Conservation (phyloP, 768 basidiomycete genomes). For the Leccinum subgranulosum region DNA sequence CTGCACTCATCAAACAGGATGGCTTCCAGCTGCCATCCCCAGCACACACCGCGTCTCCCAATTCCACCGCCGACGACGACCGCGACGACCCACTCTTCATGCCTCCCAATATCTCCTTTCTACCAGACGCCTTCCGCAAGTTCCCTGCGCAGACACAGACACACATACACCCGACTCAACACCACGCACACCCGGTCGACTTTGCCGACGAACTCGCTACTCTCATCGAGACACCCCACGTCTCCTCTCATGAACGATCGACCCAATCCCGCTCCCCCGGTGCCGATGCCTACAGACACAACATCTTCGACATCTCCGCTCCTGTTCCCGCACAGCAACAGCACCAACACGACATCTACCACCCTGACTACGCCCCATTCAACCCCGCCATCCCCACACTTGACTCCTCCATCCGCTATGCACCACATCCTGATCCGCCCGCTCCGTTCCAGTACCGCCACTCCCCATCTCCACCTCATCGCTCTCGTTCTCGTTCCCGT, state of each 20-base stretch:
- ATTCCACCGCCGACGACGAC: slow-evolving; percentile 29
- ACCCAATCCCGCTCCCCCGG: slow-evolving; percentile 40
- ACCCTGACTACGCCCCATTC: slow-evolving; percentile 39
- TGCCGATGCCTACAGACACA: slow-evolving; percentile 47
- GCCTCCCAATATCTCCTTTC: slow-evolving; percentile 41
- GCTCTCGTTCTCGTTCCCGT: slow-evolving; percentile 46
- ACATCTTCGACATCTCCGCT: slow-evolving; percentile 63
- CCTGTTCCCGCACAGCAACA: slow-evolving; percentile 36
- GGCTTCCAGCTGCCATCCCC: slow-evolving; percentile 67
- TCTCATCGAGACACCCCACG: slow-evolving; percentile 43
- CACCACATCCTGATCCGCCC: slow-evolving; percentile 39
- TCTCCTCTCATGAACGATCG: slow-evolving; percentile 40
- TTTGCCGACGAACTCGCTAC: slow-evolving; percentile 67
- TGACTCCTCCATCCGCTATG: slow-evolving; percentile 50
- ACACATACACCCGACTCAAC: slow-evolving; percentile 13
- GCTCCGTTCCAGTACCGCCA: slow-evolving; percentile 24
- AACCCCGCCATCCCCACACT: slow-evolving; percentile 50
- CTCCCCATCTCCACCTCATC: slow-evolving; percentile 31
- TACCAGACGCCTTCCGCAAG: slow-evolving; percentile 56
- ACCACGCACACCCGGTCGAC: slow-evolving; percentile 39
- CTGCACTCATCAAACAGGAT: slow-evolving; percentile 54
- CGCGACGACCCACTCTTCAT: slow-evolving; percentile 40
- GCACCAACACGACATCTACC: slow-evolving; percentile 26
- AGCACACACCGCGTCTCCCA: slow-evolving; percentile 28
- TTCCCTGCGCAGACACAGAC: slow-evolving; percentile 33